Conservation (phyloP, 2,329 filamentous ascomycete genomes). For the Plenodomus tracheiphilus region DNA sequence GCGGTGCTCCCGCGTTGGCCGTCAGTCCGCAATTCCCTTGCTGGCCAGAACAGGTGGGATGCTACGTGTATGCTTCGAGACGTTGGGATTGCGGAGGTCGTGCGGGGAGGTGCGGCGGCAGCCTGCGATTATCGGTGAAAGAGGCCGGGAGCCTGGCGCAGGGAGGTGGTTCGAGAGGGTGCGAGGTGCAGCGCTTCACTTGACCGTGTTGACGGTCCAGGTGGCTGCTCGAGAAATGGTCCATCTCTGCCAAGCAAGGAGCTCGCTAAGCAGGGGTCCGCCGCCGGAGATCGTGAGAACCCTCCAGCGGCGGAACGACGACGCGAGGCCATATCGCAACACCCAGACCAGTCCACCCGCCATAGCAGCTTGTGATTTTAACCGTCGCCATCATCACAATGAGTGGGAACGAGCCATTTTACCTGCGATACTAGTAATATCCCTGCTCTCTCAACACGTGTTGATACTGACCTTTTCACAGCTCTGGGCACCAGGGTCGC, state of each 20-base stretch:
- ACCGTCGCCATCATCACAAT: slow-evolving; percentile 54
- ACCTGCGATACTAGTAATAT: slow-evolving; percentile 93
- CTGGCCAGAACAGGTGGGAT: slow-evolving; percentile 36
- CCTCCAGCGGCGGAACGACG: neutral
- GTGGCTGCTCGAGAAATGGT: slow-evolving; percentile 44
- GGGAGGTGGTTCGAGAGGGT: slow-evolving; percentile 19
- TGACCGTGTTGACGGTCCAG: slow-evolving; percentile 36
- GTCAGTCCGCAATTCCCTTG: slow-evolving; percentile 37
- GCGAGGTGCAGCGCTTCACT: slow-evolving; percentile 26
- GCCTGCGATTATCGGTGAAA: slow-evolving; percentile 9
- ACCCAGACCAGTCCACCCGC: no score
- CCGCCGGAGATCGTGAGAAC: slow-evolving; percentile 28
- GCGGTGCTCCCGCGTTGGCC: slow-evolving; percentile 32
- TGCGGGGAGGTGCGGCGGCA: slow-evolving; percentile 16
- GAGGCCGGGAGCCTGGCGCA: slow-evolving; percentile 20
- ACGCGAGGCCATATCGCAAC: neutral
- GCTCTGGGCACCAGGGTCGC: slow-evolving; percentile 94
- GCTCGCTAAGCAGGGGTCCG: slow-evolving; percentile 29
- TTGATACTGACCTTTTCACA: slow-evolving; percentile 48
- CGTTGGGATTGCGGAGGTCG: slow-evolving; percentile 10
- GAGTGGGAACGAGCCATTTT: slow-evolving; percentile 79
- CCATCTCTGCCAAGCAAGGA: slow-evolving; percentile 17
- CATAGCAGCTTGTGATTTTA: neutral
- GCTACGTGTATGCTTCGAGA: slow-evolving; percentile 39
- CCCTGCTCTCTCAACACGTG: slow-evolving; percentile 12